Evolutionary conservation across 805 yeast genomes (phyloP).

Genomic region (Spathaspora gorwiae): DNA sequence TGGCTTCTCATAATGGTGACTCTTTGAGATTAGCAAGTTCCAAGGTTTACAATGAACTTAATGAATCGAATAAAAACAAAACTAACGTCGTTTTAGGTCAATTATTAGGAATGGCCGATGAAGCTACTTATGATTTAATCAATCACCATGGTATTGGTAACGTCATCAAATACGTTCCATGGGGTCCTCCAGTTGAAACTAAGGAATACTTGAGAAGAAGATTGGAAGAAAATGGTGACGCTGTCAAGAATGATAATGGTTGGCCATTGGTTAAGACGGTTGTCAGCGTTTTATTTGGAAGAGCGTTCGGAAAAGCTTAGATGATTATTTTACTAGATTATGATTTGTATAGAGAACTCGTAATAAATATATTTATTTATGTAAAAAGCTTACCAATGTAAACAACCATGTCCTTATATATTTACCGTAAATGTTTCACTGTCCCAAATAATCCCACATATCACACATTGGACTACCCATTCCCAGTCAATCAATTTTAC

Average conservation of each 20-base stretch:
- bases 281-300: slow-evolving; percentile 18
- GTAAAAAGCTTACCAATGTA: too few species aligned
- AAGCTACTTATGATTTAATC: slow-evolving; percentile 72
- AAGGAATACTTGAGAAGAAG: slow-evolving; percentile 85
- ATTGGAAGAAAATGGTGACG: slow-evolving; percentile 93
- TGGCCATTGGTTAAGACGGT: slow-evolving; percentile 64
- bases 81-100: slow-evolving; percentile 82
- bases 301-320: slow-evolving; percentile 14
- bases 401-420: not conserved
- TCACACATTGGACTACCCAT: slow-evolving; percentile 63
- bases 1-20: slow-evolving; percentile 83
- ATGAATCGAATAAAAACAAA: slow-evolving; percentile 19
- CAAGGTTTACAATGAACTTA: slow-evolving; percentile 31
- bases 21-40: slow-evolving; percentile 73
- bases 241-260: slow-evolving; percentile 82
- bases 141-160: slow-evolving; percentile 60
- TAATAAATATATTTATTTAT: too few species aligned
- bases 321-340: not conserved
- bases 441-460: slow-evolving; percentile 34
- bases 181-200: slow-evolving; percentile 96
- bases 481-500: slow-evolving; percentile 50
- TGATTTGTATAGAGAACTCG: too few species aligned
- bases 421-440: slow-evolving; percentile 10
- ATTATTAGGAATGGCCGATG: slow-evolving; percentile 93
- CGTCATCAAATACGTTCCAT: slow-evolving; percentile 90